Conservation (phyloP, 179 eudicot species). For the Dionaea muscipula region DNA sequence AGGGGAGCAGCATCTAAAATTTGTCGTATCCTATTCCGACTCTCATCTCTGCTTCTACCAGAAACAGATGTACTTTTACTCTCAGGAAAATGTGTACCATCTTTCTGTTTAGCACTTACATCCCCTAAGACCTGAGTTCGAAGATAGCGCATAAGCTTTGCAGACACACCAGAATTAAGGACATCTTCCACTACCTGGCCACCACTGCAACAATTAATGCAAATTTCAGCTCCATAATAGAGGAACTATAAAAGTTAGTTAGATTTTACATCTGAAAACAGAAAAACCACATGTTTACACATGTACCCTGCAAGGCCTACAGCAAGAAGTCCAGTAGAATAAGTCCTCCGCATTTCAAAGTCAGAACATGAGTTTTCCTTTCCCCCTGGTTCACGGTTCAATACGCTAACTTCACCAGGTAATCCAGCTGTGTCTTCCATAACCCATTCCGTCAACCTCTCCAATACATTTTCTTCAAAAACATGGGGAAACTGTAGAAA, state of each 20-base stretch:
- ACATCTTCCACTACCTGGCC: constrained; percentile 88
- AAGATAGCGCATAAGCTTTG: constrained; percentile 83
- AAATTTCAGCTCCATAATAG: constrained; percentile 5
- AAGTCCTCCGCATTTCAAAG: constrained; percentile 79
- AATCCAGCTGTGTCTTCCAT: constrained; percentile 43
- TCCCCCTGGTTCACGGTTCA: constrained; percentile 41
- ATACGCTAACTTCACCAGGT: constrained; percentile 33
- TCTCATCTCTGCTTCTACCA: constrained; percentile 57
- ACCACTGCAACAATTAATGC: constrained; percentile 41
- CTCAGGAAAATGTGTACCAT: constrained; percentile 30
- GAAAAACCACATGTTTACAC: too few relatives aligned
- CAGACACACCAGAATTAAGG: constrained; percentile 76
- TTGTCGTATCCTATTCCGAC: constrained; percentile 44
- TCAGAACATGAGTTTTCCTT: constrained; percentile 37
- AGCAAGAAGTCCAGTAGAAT: constrained; percentile 82
- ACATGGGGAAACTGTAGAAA: constrained; percentile 77
- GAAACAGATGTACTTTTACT: constrained; percentile 31
- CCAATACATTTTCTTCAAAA: constrained; percentile 79
- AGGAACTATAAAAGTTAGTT: background rate
- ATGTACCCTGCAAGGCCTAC: constrained; percentile 22
- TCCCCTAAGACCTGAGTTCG: constrained; percentile 69
- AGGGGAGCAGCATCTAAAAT: constrained; percentile 38
- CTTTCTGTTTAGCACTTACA: constrained; percentile 38
- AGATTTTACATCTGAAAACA: background rate
- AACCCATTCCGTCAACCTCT: constrained; percentile 68